Evolutionary conservation across 805 yeast species (phyloP).

Genomic region (Schizosaccharomyces osmophilus): DNA sequence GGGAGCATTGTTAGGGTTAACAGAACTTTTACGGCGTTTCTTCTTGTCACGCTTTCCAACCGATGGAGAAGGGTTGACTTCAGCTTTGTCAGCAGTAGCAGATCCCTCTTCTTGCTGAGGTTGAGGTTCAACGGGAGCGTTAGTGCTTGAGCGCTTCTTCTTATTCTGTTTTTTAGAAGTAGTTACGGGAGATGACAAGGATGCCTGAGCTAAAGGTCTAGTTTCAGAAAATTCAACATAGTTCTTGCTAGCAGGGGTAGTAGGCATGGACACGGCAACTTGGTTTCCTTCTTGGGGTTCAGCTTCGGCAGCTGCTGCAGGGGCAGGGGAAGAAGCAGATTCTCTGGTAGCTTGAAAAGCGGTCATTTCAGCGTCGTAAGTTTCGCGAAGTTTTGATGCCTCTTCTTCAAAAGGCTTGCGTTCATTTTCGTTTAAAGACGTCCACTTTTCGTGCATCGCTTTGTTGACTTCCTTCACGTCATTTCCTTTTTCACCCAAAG

Average conservation of each 20-base stretch:
- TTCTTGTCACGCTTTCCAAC: not conserved
- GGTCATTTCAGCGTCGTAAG: not conserved
- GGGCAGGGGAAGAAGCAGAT: not conserved
- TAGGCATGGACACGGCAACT: no score
- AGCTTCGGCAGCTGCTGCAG: not conserved
- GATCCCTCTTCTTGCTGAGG: not conserved
- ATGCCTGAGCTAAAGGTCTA: not conserved
- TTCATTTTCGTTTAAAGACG: not conserved
- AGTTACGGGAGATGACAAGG: not conserved
- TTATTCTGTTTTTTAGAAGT: not conserved
- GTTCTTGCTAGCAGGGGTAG: not conserved
- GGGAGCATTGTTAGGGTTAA: not conserved
- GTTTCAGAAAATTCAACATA: not conserved
- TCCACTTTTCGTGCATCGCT: conserved; percentile 1
- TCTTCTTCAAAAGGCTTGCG: not conserved
- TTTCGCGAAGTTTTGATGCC: not conserved
- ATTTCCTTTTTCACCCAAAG: not conserved
- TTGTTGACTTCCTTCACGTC: not conserved
- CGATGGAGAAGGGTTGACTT: not conserved
- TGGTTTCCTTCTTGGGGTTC: not conserved
- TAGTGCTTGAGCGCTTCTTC: not conserved
- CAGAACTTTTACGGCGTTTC: not conserved
- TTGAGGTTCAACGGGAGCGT: not conserved
- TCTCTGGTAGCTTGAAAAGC: not conserved
- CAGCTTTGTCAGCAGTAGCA: not conserved